Evolutionary conservation across 768 basidiomycete species (phyloP), one percentile per base, ranked within the genome.

Genomic region (Tylopilus felleus): DNA sequence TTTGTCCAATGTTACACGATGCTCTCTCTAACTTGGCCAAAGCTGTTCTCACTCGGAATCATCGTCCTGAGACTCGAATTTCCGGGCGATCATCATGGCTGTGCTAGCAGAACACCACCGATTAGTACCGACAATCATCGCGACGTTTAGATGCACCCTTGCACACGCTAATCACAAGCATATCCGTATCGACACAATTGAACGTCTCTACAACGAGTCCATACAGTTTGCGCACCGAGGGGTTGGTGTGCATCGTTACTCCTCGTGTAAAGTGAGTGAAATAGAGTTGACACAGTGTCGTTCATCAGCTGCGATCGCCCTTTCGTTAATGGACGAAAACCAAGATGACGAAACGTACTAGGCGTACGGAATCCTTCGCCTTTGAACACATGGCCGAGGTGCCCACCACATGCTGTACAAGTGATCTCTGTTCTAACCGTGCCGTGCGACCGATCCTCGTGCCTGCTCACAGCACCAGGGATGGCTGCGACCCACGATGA

Each of bases 351-450:
- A 13, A 29, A 73, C 86, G 35, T 66, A 87, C 90, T 92, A 4
- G 92, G 92, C 0, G 84, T 92, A 6, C 72, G 52, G 71, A 80
- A 93, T 2, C 88, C 87, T 71, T 96, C 94, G 35, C 93, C 93
- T 65, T 90, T 90, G 81, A 98, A 98, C 38, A 98, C 90, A 66
- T 98, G 94, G 5, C 95, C 95, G 6, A 98, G 78, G 68, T 98
- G 95, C 1, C 94, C 93, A 9, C 91, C 93, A 64, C 94, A 96
- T 2, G 91, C 88, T 17, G 90, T 79, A 65, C 93, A 96, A 25
- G 83, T 87, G 43, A 98, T 96, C 74, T 97, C 94, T 17, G 75
- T 93, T 46, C 94, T 81, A 8, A 73, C 72, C 79, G 82, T 86
- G 40, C 87, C 87, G 52, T 79, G 71, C 0, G 84, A 71, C 16